Base-by-base conservation (phyloP, 2,329 filamentous ascomycete species). In the Fusarium circinatum region DNA sequence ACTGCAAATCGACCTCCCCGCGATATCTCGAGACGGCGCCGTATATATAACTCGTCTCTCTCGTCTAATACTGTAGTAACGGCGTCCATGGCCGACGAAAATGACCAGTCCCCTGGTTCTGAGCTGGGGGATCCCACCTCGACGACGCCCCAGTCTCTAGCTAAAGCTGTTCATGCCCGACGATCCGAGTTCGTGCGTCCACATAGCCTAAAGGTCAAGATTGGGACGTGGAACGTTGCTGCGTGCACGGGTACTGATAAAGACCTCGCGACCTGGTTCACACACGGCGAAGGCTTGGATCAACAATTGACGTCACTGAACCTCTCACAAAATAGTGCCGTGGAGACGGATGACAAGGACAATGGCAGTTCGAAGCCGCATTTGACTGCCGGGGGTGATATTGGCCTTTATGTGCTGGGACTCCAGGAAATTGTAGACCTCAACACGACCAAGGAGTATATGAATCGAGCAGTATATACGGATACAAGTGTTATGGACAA, bases 151-250 rank as follows among this genome's bases (percentile, higher is more conserved):
- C 85, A 87, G 60, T 91, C 90, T 8, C 87, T 92, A n/a, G 89
- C 89, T 51, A 86, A 85, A 70, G 89, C 89, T 36, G 85, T 98
- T 44, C 89, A 92, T 79, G 91, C 93, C 44, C 89, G 96, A 61
- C 89, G 91, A 78, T 84, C 89, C 55, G 95, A 98, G 81, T 99
- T 95, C 81, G 92, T 93, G 32, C 89, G 91, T 42, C 89, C 91
- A 48, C 91, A 91, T 80, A 89, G 89, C 57, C 90, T 98, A 76
- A 92, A 91, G 74, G 89, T 99, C 82, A 98, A 98, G 83, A 88
- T 99, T 58, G 96, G 96, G 47, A 93, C 94, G 1, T 99, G 96
- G 96, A 99, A 99, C 82, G 94, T 98, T 22, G 96, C 95, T 8
- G 91, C 92, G 3, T 91, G 93, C 73, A 90, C 93, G 18, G 94